A percentile compares a stretch with the other conserved stretches of the same genome.
phyloP scores from a whole-genome alignment of 768 basidiomycete genomes.

The Boletus barrowsii region DNA sequence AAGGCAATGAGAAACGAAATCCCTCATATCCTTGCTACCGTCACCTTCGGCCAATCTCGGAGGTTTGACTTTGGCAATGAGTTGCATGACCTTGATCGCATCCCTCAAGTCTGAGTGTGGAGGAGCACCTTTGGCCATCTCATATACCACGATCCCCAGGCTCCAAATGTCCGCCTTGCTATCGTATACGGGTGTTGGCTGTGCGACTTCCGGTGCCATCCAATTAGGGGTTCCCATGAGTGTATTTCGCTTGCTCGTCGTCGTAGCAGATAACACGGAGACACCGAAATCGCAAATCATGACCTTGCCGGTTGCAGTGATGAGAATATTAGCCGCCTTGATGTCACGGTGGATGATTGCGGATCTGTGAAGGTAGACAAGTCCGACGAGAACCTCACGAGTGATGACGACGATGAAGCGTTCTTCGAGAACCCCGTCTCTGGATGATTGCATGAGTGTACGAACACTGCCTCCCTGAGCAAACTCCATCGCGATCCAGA shows the following conservation, averaged over 20 bases:
- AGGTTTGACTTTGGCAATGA: slow-evolving; percentile 83
- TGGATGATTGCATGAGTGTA: slow-evolving; percentile 87
- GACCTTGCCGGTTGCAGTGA: slow-evolving; percentile 85
- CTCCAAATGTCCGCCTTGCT: slow-evolving; percentile 99
- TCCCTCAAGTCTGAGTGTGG: slow-evolving; percentile 86
- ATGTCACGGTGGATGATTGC: slow-evolving; percentile 96
- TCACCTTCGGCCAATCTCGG: slow-evolving; percentile 75
- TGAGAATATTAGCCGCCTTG: slow-evolving; percentile 95
- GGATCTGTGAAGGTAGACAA: slow-evolving; percentile 89
- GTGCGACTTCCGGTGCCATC: slow-evolving; percentile 99
- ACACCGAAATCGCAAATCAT: slow-evolving; percentile 99
- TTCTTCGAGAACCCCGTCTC: slow-evolving; percentile 78
- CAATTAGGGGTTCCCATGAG: slow-evolving; percentile 97
- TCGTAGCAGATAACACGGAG: slow-evolving; percentile 82
- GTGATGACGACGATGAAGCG: slow-evolving; percentile 83
- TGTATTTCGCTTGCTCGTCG: slow-evolving; percentile 90
- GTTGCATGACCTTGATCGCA: slow-evolving; percentile 80
- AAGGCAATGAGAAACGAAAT: slow-evolving; percentile 82
- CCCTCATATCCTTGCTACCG: slow-evolving; percentile 81
- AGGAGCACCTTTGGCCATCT: slow-evolving; percentile 95
- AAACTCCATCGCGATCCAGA: slow-evolving; percentile 99
- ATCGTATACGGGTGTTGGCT: slow-evolving; percentile 86
- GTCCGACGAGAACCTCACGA: slow-evolving; percentile 82
- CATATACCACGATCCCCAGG: slow-evolving; percentile 91
- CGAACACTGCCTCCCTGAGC: slow-evolving; percentile 94